Percentiles rank a stretch among this genome's conserved stretches.
These are phyloP conservation scores for Alternaria ventricosa DNA, from an alignment of 2,329 filamentous ascomycete species.

Conservation along the genomic window DNA sequence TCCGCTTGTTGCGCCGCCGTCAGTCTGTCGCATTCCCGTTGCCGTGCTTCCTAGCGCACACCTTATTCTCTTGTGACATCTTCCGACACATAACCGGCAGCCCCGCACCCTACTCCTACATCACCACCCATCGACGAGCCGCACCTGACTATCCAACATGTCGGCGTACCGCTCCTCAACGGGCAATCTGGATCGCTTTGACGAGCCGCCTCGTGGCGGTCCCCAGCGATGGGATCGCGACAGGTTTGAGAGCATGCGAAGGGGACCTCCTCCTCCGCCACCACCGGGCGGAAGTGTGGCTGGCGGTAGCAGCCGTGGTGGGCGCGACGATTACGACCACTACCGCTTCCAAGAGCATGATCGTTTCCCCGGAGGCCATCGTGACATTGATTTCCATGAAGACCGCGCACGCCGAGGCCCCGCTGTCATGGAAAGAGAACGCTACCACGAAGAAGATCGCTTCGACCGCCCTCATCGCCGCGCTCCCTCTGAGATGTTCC, in stretches of 20 bases:
- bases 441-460: constrained; percentile 63
- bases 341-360: constrained; percentile 54
- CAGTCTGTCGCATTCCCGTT: not conserved
- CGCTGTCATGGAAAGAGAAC: constrained; percentile 56
- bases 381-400: constrained; percentile 53
- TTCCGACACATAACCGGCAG: constrained; percentile 15
- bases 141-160: constrained; percentile 27
- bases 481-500: constrained; percentile 54
- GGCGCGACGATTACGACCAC: constrained; percentile 44
- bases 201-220: constrained; percentile 41
- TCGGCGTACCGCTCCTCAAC: constrained; percentile 48
- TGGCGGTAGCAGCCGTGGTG: constrained; percentile 24
- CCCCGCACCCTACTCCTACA: constrained; percentile 28
- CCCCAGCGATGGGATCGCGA: constrained; percentile 58
- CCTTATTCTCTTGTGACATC: constrained; percentile 1
- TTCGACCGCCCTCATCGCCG: constrained; percentile 43
- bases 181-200: constrained; percentile 52
- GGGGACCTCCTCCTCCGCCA: constrained; percentile 1
- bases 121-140: constrained; percentile 13
- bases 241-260: constrained; percentile 56
- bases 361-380: constrained; percentile 49
- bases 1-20: constrained; percentile 10
- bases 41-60: constrained; percentile 1
- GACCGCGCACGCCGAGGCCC: constrained; percentile 50
- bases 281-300: constrained; percentile 8